Evolutionary conservation across 768 basidiomycete genomes (phyloP), one percentile per base, ranked within the genome.

Genomic region (Termitomyces sp.): DNA sequence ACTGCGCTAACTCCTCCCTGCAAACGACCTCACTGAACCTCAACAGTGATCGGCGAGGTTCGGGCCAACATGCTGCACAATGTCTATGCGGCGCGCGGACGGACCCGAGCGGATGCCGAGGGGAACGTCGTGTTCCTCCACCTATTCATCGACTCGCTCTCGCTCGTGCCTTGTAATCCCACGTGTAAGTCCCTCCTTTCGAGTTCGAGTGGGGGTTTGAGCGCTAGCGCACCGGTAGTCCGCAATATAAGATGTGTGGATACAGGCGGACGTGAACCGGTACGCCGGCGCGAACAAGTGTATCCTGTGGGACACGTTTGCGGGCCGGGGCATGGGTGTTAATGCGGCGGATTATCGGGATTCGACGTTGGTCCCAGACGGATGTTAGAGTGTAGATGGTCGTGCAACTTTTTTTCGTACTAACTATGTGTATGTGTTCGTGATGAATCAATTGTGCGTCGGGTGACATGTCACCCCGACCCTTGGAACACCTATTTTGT

Each of bases 51-150:
- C 55, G 84, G 84, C 27, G 83, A 84, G 63, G 74, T 84, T 31
- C 76, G 75, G 76, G 75, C 76, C 27, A 77, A 74, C 63, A 69
- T 72, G 16, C 69, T 76, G 2, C 75, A 76, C 65, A 74, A 75
- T 39, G 74, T 76, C 51, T 74, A 74, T 50, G 74, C 76, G 4
- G 64, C 68, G 74, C 76, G 20, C 68, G 67, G 46, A 76, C 75
- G 1, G 68, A 79, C 61, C 68, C 77, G 5, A 62, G 60, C 10
- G 69, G 71, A 43, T 63, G n/a, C 70, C 2, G 74, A 69, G 27
- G 80, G 80, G 37, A 80, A 80, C 65, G 64, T 76, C 54, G 72
- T 80, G 10, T 81, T 72, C 69, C 62, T 80, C 9, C 77, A 79
- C 58, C 74, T 81, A 41, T 76, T 79, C 64, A 66, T 80, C 55